These are phyloP conservation scores for Pichia heedii DNA, from an alignment of 805 yeast species.

Conservation along the genomic window DNA sequence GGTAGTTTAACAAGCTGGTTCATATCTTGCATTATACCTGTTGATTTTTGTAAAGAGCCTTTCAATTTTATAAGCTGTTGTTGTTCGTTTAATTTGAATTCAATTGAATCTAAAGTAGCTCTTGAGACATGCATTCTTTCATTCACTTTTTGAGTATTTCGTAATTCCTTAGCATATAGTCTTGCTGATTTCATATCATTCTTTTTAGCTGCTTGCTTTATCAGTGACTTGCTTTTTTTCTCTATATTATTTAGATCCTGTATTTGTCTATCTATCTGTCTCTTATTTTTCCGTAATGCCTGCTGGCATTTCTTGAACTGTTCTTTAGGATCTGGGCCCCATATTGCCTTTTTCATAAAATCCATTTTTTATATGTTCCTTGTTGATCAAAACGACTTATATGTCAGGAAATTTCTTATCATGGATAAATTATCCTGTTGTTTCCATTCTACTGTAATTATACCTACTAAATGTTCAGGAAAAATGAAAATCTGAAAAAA, in stretches of 20 bases:
- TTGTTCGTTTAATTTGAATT: constrained; percentile 85
- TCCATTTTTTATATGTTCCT: constrained; percentile 44
- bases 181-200: constrained; percentile 69
- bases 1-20: constrained; percentile 73
- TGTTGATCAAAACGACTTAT: not conserved
- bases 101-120: constrained; percentile 78
- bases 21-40: constrained; percentile 83
- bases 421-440: too few relatives aligned
- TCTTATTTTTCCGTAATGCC: constrained; percentile 71
- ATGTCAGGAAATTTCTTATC: not conserved
- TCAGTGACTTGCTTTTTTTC: constrained; percentile 67
- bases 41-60: constrained; percentile 67
- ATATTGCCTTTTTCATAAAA: constrained; percentile 72
- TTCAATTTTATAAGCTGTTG: constrained; percentile 78
- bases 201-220: constrained; percentile 66
- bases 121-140: constrained; percentile 67
- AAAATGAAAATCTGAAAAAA: too few relatives aligned
- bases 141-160: constrained; percentile 64
- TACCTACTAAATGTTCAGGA: not conserved
- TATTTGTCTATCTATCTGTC: constrained; percentile 78
- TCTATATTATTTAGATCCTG: constrained; percentile 49
- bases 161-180: constrained; percentile 74
- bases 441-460: too few relatives aligned
- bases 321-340: constrained; percentile 96
- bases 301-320: constrained; percentile 73